Conservation (phyloP, 257 asterid genomes). For the Capsicum pubescens region DNA sequence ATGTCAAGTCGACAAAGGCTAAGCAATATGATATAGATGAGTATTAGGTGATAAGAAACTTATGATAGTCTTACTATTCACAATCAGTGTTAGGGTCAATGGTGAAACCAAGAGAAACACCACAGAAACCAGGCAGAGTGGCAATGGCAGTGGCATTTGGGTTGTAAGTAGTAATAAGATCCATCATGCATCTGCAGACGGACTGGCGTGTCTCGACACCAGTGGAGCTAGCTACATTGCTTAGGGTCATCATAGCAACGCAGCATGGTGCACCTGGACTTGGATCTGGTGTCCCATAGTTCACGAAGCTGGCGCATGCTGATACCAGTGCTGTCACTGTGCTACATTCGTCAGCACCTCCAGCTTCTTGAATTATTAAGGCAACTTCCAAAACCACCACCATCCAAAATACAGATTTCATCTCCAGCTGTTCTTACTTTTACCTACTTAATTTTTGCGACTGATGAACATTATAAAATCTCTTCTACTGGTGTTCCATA, state of each 20-base stretch:
- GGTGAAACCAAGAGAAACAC: conserved; percentile 84
- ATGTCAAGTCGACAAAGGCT: no score
- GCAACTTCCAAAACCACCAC: conserved; percentile 14
- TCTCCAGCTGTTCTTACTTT: conserved; percentile 27
- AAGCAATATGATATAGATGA: no score
- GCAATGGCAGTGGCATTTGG: conserved; percentile 90
- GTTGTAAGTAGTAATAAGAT: conserved; percentile 48
- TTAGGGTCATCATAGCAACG: conserved; percentile 69
- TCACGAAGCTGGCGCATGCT: conserved; percentile 71
- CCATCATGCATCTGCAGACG: conserved; percentile 83
- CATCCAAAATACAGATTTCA: neutral
- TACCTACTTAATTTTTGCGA: conserved; percentile 23
- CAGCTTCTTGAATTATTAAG: conserved; percentile 1
- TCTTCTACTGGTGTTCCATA: neutral
- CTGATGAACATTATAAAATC: neutral
- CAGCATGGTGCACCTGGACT: conserved; percentile 83
- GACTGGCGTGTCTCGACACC: conserved; percentile 47
- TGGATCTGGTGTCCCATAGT: conserved; percentile 73
- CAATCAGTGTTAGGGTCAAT: conserved; percentile 85
- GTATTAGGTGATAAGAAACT: neutral
- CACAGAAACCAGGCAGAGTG: conserved; percentile 89
- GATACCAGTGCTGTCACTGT: conserved; percentile 71
- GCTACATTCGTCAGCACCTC: conserved; percentile 51
- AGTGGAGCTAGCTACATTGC: conserved; percentile 47
- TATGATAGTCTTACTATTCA: conserved; percentile 55